Evolutionary conservation across 148 eudicot genomes (phyloP).

Genomic region (Vaccinium myrtillus): DNA sequence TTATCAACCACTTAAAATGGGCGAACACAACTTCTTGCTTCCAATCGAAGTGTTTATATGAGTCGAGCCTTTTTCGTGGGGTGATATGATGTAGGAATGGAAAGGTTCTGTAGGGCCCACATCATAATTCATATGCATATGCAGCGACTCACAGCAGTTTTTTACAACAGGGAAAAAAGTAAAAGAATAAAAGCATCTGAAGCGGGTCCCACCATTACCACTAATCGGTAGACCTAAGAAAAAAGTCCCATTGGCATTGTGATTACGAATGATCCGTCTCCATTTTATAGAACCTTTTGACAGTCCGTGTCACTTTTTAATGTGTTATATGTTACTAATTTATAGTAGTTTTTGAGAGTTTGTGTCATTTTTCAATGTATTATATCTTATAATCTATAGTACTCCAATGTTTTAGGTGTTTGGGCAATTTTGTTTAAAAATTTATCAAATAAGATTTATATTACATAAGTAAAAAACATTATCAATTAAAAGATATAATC

Average conservation of each 20-base stretch:
- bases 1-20: not conserved
- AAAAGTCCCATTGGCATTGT: not conserved
- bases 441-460: too few species aligned
- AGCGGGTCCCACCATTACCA: not conserved
- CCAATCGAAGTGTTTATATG: not conserved
- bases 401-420: too few species aligned
- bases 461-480: too few species aligned
- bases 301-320: too few species aligned
- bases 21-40: not conserved
- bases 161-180: too few species aligned
- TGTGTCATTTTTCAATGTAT: too few species aligned
- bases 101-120: not conserved
- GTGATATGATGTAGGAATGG: not conserved
- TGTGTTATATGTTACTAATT: too few species aligned
- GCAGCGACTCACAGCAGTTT: slow-evolving; percentile 31
- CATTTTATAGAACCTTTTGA: too few species aligned
- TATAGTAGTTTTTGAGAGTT: too few species aligned
- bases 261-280: not conserved
- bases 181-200: not conserved
- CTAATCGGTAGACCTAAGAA: not conserved
- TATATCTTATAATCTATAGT: too few species aligned
- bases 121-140: slow-evolving; percentile 13
- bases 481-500: too few species aligned
- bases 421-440: too few species aligned
- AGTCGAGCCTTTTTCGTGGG: not conserved